phyloP scores from a whole-genome alignment of 2,329 filamentous ascomycete species.

The Furcasterigmium sp. region DNA sequence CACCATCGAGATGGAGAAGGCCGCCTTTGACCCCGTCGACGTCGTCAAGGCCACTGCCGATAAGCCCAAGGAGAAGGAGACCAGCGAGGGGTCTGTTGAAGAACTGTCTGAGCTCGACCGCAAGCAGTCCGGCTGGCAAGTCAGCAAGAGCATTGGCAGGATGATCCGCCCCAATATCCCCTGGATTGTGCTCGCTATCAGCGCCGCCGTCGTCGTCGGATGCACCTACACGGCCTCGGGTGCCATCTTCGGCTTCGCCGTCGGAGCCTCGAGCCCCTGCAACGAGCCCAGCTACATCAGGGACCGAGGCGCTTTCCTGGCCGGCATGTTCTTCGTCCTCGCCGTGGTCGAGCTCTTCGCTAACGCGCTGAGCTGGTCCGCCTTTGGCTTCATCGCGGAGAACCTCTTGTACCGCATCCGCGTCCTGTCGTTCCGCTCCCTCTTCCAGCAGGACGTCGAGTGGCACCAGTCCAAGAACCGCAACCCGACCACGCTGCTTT shows the following conservation, averaged over 20 bases:
- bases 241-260: conserved; percentile 55
- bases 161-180: conserved; percentile 26
- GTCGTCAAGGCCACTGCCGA: conserved; percentile 1
- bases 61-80: conserved; percentile 1
- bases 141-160: conserved; percentile 11
- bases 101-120: conserved; percentile 7
- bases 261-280: conserved; percentile 52
- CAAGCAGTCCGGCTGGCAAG: conserved; percentile 12
- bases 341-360: conserved; percentile 55
- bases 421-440: conserved; percentile 48
- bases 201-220: conserved; percentile 47
- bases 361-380: conserved; percentile 50
- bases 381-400: conserved; percentile 52
- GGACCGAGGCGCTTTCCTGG: conserved; percentile 45
- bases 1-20: conserved; percentile 8
- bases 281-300: conserved; percentile 37
- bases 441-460: conserved; percentile 52
- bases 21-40: neutral
- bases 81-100: conserved; percentile 1
- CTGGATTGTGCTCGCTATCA: conserved; percentile 39
- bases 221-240: conserved; percentile 52
- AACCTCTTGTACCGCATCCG: conserved; percentile 51
- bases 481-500: conserved; percentile 42
- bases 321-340: conserved; percentile 55
- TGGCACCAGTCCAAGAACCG: conserved; percentile 52